Conservation (phyloP, 495 filamentous ascomycete genomes). For the Symbiotaphrina buchneri region DNA sequence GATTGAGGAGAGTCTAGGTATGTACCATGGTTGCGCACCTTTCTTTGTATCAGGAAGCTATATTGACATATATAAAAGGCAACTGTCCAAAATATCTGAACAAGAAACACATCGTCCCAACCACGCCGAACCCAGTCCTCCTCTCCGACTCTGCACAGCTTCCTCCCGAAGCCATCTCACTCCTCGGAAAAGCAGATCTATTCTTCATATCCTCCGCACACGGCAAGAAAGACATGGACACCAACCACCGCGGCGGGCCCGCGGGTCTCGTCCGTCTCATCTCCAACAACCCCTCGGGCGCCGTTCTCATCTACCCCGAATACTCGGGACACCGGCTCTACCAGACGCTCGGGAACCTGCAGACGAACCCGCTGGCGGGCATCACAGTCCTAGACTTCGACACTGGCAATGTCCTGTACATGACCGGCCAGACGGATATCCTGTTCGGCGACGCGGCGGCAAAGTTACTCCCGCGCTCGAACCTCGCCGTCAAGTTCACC, state of each 20-base stretch:
- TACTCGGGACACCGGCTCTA: conserved; percentile 67
- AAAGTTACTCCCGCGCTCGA: conserved; percentile 37
- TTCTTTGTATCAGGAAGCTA: too few relatives aligned
- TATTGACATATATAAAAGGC: conserved; percentile 11
- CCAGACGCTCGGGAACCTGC: conserved; percentile 57
- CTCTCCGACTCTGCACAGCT: conserved; percentile 21
- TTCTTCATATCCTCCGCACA: conserved; percentile 54
- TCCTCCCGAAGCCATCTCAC: conserved; percentile 21
- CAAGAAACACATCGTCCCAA: conserved; percentile 35
- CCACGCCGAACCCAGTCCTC: conserved; percentile 25
- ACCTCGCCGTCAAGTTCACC: conserved; percentile 44
- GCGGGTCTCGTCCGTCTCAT: conserved; percentile 48
- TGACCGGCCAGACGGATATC: conserved; percentile 42
- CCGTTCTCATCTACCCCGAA: conserved; percentile 48
- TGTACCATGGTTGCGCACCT: conserved; percentile 4
- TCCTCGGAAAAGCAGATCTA: conserved; percentile 43
- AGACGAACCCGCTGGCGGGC: conserved; percentile 37
- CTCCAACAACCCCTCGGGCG: conserved; percentile 21
- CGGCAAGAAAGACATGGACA: conserved; percentile 48
- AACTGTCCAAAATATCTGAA: conserved; percentile 80
- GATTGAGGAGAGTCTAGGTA: conserved; percentile 45
- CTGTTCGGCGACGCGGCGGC: conserved; percentile 36
- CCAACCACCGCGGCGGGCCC: conserved; percentile 61
- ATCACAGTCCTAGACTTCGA: conserved; percentile 48
- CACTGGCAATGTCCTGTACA: conserved; percentile 43